Percentiles rank a stretch among this genome's conserved stretches.
These are phyloP conservation scores for Ceratobasidium sp. DNA, from an alignment of 1,284 basidiomycete species.

Conservation along the genomic window DNA sequence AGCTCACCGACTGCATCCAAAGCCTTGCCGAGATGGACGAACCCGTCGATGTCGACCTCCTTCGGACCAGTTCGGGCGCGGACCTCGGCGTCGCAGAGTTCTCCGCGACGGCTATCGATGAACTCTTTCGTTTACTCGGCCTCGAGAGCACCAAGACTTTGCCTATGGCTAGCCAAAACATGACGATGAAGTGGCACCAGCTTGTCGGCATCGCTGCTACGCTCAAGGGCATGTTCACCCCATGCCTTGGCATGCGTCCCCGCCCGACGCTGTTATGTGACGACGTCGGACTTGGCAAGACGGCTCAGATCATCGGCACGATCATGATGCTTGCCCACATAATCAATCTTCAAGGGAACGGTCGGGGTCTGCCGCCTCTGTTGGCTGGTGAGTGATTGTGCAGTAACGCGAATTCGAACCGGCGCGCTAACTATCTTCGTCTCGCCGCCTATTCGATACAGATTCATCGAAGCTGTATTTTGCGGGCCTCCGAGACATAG, in stretches of 20 bases:
- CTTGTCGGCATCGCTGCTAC: background rate
- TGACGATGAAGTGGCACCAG: background rate
- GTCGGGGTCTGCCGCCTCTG: background rate
- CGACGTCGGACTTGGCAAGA: slow-evolving; percentile 15
- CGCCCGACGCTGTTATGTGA: background rate
- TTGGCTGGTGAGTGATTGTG: background rate
- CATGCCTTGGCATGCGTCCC: background rate
- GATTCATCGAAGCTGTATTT: slow-evolving; percentile 3
- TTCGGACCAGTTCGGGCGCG: too few relatives aligned
- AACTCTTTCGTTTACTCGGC: slow-evolving; percentile 8
- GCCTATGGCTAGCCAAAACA: background rate
- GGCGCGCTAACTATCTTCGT: too few relatives aligned
- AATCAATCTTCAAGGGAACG: background rate
- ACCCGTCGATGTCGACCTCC: too few relatives aligned
- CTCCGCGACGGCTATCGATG: background rate
- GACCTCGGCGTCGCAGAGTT: slow-evolving; percentile 13
- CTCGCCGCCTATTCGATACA: background rate
- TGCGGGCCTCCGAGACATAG: slow-evolving; percentile 8
- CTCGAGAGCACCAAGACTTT: background rate
- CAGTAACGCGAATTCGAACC: too few relatives aligned
- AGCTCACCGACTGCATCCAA: background rate
- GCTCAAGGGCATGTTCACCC: background rate
- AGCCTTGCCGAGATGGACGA: too few relatives aligned
- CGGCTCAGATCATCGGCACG: too few relatives aligned
- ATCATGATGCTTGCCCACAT: slow-evolving; percentile 6